Evolutionary conservation across 495 filamentous ascomycete species (phyloP), one percentile per base, ranked within the genome.

Genomic region (Hypoxylon lienhwacheense): DNA sequence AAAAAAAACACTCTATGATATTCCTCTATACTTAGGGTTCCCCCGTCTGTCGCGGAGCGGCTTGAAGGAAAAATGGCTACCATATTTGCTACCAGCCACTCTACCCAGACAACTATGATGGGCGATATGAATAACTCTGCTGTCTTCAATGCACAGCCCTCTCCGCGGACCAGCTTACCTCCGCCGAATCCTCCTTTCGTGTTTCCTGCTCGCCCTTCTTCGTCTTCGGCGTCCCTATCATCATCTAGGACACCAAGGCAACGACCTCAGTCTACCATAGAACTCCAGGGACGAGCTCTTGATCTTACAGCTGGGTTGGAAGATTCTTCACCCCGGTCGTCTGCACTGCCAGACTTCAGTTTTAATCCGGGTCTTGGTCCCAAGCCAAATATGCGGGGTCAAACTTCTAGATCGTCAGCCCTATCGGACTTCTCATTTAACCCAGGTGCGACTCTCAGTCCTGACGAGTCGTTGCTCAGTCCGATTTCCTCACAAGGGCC

Each of bases 161-260:
- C 72, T 29, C 67, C 72, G 40, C 63, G 55, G 55, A 70, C 73
- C 64, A 70, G 68, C 7, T 53, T 74, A 17, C 82, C 84, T 25
- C 73, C 80, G 25, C 83, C 85, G 7, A 88, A 88, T 57, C 86
- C 85, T n/a, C 78, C 76, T 0, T 90, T 90, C 62, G 77, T 85
- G 3, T 90, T 88, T 59, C 87, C 85, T 0, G 70, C 77, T 2
- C 77, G 75, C 5, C 64, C 70, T 2, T 59, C 67, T 1, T 69
- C 73, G 11, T 73, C 73, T 14, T 80, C 75, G 1, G 71, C 74
- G 1, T 71, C 76, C 1, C 70, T 76, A 2, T 75, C 76, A 0
- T 71, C 69, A 31, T 77, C 77, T 15, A 62, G 76, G 22, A 65
- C 69, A 0, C 70, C 71, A 1, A 69, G 75, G 11, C 66, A 77